Evolutionary conservation across 164 flowering plant genomes (phyloP).

Genomic region (Sedum album): DNA sequence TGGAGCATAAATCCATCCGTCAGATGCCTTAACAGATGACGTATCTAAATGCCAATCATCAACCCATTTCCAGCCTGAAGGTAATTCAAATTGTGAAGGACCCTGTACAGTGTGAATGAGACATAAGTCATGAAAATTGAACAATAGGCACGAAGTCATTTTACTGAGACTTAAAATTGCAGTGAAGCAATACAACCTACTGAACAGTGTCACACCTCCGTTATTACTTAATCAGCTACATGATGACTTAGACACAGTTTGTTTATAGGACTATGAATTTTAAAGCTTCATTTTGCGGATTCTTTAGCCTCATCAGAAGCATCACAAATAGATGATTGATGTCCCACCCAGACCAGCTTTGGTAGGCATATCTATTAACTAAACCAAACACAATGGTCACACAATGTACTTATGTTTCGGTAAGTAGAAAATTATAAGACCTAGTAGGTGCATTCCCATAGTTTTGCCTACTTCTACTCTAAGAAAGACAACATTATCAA

Average conservation of each 20-base stretch:
- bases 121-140: not conserved
- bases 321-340: not conserved
- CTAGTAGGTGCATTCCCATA: not conserved
- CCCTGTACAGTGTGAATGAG: conserved; percentile 24
- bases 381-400: not conserved
- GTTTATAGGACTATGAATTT: not conserved
- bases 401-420: not conserved
- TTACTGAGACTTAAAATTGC: not conserved
- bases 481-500: not conserved
- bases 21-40: conserved; percentile 40
- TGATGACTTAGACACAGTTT: not conserved
- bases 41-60: conserved; percentile 77
- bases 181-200: not conserved
- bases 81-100: conserved; percentile 30
- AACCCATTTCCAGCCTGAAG: conserved; percentile 73
- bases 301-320: not conserved
- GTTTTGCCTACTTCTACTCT: not conserved
- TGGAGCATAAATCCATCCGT: conserved; percentile 89
- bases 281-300: not conserved
- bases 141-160: not conserved
- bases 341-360: not conserved
- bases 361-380: not conserved
- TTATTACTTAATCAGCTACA: not conserved
- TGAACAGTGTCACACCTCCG: not conserved
- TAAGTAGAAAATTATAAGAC: not conserved